phyloP scores from a whole-genome alignment of 2,329 filamentous ascomycete species.

The Ramularia collo-cygni region DNA sequence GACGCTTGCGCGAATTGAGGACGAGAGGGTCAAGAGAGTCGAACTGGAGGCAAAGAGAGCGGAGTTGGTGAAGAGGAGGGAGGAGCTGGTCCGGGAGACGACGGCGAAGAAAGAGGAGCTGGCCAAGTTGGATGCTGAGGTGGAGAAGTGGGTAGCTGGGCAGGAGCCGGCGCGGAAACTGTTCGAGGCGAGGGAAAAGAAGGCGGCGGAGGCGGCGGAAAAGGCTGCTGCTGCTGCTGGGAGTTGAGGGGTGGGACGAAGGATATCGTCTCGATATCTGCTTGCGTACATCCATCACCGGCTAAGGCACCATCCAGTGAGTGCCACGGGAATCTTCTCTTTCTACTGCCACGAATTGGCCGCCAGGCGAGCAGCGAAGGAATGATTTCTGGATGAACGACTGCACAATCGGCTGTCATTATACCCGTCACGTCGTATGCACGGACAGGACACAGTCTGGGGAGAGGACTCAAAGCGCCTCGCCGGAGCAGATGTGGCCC shows the following conservation, averaged over 20 bases:
- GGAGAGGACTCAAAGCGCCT: too few species aligned
- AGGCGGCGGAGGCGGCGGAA: slow-evolving; percentile 7
- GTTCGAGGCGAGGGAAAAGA: slow-evolving; percentile 25
- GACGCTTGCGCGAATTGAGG: slow-evolving; percentile 84
- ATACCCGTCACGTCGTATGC: too few species aligned
- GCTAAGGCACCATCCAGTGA: not conserved
- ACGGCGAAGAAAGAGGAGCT: slow-evolving; percentile 91
- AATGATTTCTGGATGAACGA: not conserved
- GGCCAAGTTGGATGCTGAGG: slow-evolving; percentile 79
- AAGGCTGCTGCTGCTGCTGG: slow-evolving; percentile 1
- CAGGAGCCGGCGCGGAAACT: slow-evolving; percentile 22
- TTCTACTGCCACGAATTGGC: too few species aligned
- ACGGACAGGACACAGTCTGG: too few species aligned
- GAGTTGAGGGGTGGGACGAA: slow-evolving; percentile 5
- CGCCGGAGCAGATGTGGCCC: too few species aligned
- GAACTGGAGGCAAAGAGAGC: slow-evolving; percentile 77
- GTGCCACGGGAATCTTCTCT: too few species aligned
- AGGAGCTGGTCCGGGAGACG: slow-evolving; percentile 65
- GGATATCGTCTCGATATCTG: not conserved
- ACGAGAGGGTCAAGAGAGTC: slow-evolving; percentile 80
- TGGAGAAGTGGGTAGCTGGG: slow-evolving; percentile 51
- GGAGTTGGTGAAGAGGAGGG: slow-evolving; percentile 54
- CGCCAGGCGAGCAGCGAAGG: not conserved
- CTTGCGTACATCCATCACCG: not conserved
- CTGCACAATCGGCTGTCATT: too few species aligned